Evolutionary conservation across 345 rosid genomes (phyloP).

Genomic region (Mercurialis annua): DNA sequence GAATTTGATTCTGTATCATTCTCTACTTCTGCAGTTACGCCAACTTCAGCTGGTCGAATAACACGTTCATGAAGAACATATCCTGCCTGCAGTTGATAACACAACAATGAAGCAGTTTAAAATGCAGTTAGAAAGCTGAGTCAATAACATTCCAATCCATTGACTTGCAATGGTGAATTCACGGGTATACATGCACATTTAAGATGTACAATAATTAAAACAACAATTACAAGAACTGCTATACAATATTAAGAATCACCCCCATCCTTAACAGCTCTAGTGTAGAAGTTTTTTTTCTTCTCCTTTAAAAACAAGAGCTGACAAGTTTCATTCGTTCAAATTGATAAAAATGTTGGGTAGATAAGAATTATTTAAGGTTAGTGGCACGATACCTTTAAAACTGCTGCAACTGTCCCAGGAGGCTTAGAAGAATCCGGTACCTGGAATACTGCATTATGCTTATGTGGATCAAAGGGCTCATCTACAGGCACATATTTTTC

Average conservation of each 20-base stretch:
- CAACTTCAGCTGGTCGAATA: slow-evolving; percentile 92
- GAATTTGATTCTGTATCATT: slow-evolving; percentile 19
- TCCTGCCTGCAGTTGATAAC: slow-evolving; percentile 58
- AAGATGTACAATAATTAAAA: not conserved
- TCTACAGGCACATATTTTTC: slow-evolving; percentile 70
- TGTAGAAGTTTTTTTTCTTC: not conserved
- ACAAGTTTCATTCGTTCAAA: not conserved
- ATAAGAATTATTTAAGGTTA: not conserved
- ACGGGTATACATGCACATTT: not conserved
- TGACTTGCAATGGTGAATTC: not conserved
- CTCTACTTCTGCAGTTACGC: slow-evolving; percentile 63
- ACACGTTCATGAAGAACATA: slow-evolving; percentile 71
- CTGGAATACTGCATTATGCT: slow-evolving; percentile 80
- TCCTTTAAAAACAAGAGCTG: not conserved
- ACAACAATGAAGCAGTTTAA: not conserved
- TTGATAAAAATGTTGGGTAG: not conserved
- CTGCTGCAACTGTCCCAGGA: slow-evolving; percentile 72
- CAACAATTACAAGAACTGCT: too few relatives aligned
- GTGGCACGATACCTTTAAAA: slow-evolving; percentile 57
- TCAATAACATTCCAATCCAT: not conserved
- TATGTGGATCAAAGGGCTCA: slow-evolving; percentile 87
- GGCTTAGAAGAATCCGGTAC: slow-evolving; percentile 84
- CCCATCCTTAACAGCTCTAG: not conserved
- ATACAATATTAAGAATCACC: not conserved
- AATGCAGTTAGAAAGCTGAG: not conserved